A percentile compares a stretch with the other conserved stretches of the same genome.
These are phyloP conservation scores for Claviceps lovelessii DNA, from an alignment of 2,329 filamentous ascomycete species.

Conservation along the genomic window DNA sequence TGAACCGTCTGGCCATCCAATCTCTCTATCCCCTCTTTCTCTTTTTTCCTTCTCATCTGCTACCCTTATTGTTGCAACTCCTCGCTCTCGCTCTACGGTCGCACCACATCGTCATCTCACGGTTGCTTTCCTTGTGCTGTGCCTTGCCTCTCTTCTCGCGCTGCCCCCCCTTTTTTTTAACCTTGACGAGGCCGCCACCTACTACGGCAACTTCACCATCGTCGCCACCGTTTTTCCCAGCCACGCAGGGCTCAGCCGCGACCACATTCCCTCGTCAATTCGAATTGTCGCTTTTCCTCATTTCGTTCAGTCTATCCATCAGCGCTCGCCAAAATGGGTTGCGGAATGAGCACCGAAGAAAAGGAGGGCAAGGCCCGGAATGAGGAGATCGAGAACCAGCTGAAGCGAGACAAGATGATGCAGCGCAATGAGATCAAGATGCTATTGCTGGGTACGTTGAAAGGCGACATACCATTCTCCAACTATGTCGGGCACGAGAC, in stretches of 20 bases:
- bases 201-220: background rate
- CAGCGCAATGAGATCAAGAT: slow-evolving; percentile 99
- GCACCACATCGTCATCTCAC: background rate
- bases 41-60: background rate
- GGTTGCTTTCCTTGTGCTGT: background rate
- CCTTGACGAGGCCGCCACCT: background rate
- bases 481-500: background rate
- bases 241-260: background rate
- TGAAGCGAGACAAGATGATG: slow-evolving; percentile 97
- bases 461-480: background rate
- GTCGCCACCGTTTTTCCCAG: background rate
- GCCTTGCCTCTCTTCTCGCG: background rate
- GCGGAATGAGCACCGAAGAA: slow-evolving; percentile 98
- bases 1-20: background rate
- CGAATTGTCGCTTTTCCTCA: background rate
- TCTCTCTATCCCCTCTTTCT: background rate
- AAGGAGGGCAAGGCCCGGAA: slow-evolving; percentile 99
- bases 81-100: background rate
- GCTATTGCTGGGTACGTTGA: slow-evolving; percentile 74
- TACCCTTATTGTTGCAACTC: background rate
- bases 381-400: slow-evolving; percentile 98
- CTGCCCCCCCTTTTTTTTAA: background rate
- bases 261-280: background rate
- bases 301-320: background rate
- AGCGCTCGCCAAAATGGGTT: slow-evolving; percentile 70